These are phyloP conservation scores for Moringa oleifera DNA, from an alignment of 345 rosid genomes.

Conservation along the genomic window DNA sequence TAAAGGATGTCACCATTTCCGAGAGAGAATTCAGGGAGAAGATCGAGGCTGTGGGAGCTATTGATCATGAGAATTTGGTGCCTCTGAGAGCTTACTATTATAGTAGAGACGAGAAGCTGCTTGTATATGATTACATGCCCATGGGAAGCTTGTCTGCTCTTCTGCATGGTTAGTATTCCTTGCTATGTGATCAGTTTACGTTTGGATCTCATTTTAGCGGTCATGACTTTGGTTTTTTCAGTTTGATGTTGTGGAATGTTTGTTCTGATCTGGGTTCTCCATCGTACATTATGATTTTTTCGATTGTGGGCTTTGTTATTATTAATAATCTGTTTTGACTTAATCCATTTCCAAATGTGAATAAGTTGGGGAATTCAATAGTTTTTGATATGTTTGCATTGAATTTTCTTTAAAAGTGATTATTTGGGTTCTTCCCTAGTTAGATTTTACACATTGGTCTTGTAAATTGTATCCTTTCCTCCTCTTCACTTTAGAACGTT, in stretches of 20 bases:
- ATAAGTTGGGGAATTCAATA: neutral
- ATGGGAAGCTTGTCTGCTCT: conserved; percentile 99
- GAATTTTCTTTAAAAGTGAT: too few relatives aligned
- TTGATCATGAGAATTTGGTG: conserved; percentile 86
- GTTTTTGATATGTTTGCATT: neutral
- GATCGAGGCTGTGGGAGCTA: conserved; percentile 78
- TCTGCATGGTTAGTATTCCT: conserved; percentile 58
- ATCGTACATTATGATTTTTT: neutral
- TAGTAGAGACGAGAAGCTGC: conserved; percentile 93
- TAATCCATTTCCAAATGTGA: too few relatives aligned
- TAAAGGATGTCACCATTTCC: conserved; percentile 74
- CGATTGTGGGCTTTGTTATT: neutral
- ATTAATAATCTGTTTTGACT: too few relatives aligned
- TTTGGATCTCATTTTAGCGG: neutral
- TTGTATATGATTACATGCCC: conserved; percentile 91
- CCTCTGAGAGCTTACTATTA: conserved; percentile 87
- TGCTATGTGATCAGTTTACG: neutral
- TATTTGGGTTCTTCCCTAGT: too few relatives aligned
- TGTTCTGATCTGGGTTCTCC: neutral
- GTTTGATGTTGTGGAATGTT: neutral
- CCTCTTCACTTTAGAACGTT: too few relatives aligned
- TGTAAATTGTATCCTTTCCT: too few relatives aligned
- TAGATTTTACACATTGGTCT: too few relatives aligned
- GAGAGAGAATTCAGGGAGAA: conserved; percentile 76
- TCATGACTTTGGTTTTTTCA: neutral